Conservation (phyloP, 495 filamentous ascomycete genomes). For the Lophiotrema nucula region DNA sequence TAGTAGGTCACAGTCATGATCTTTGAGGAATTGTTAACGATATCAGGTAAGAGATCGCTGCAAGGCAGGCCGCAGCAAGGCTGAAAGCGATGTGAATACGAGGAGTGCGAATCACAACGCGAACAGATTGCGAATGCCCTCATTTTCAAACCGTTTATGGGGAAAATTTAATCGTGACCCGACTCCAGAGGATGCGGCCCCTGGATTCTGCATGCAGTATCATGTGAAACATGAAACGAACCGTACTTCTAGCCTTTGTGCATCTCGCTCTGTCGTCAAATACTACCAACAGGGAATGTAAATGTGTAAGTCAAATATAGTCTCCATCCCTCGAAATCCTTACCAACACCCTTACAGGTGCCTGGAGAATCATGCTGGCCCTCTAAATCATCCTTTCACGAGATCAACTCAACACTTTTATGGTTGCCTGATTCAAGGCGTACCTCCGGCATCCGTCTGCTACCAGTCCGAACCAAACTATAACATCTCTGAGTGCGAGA, state of each 20-base stretch:
- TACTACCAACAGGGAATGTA: background rate
- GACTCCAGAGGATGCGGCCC: too few relatives aligned
- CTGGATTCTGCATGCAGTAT: too few relatives aligned
- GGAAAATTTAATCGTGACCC: too few relatives aligned
- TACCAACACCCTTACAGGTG: background rate
- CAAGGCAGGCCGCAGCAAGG: too few relatives aligned
- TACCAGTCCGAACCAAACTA: slow-evolving; percentile 9
- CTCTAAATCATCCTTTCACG: background rate
- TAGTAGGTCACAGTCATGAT: too few relatives aligned
- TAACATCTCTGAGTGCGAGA: background rate
- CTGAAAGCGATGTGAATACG: too few relatives aligned
- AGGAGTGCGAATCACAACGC: too few relatives aligned
- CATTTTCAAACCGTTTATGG: too few relatives aligned
- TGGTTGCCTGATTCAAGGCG: slow-evolving; percentile 12
- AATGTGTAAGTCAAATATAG: background rate
- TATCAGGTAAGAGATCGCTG: too few relatives aligned
- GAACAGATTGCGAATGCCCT: too few relatives aligned
- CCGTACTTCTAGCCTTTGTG: background rate
- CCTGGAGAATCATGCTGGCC: slow-evolving; percentile 8
- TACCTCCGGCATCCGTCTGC: slow-evolving; percentile 17
- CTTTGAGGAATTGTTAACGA: too few relatives aligned
- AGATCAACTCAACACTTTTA: slow-evolving; percentile 1
- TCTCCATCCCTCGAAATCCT: background rate
- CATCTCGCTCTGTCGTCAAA: background rate
- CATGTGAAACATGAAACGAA: too few relatives aligned